Evolutionary conservation across 2,329 filamentous ascomycete species (phyloP).

Genomic region (Elsinoe batatas): DNA sequence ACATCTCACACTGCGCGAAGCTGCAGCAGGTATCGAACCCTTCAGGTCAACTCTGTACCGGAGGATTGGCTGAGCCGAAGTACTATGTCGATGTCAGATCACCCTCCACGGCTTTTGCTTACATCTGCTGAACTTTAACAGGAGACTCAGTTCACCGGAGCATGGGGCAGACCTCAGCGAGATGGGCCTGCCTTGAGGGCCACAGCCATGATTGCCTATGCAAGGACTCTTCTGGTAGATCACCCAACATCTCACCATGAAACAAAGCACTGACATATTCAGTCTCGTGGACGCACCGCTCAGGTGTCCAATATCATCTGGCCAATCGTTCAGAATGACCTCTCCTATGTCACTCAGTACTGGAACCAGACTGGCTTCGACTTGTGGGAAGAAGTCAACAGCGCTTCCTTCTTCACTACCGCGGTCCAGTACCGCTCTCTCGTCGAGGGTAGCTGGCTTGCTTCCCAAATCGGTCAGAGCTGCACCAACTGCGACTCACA

Average conservation of each 20-base stretch:
- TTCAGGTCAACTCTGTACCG: slow-evolving; percentile 46
- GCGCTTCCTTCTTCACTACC: slow-evolving; percentile 71
- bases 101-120: slow-evolving; percentile 24
- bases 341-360: slow-evolving; percentile 65
- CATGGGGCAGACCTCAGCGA: slow-evolving; percentile 72
- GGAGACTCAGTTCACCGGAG: slow-evolving; percentile 44
- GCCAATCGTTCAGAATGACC: slow-evolving; percentile 67
- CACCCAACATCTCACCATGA: slow-evolving; percentile 21
- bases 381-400: slow-evolving; percentile 72
- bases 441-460: slow-evolving; percentile 56
- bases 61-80: slow-evolving; percentile 62
- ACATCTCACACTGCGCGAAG: slow-evolving; percentile 55
- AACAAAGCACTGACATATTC: not conserved
- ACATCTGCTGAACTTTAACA: not conserved
- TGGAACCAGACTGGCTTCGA: slow-evolving; percentile 56
- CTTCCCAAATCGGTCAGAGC: slow-evolving; percentile 50
- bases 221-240: slow-evolving; percentile 55
- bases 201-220: slow-evolving; percentile 61
- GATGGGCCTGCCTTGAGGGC: slow-evolving; percentile 71
- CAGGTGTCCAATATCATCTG: slow-evolving; percentile 51
- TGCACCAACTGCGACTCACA: slow-evolving; percentile 53
- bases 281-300: slow-evolving; percentile 18
- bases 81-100: slow-evolving; percentile 52
- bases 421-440: slow-evolving; percentile 57
- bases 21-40: slow-evolving; percentile 61